These are phyloP conservation scores for Astrothelium subdiscretum DNA, from an alignment of 495 filamentous ascomycete species.

Conservation along the genomic window DNA sequence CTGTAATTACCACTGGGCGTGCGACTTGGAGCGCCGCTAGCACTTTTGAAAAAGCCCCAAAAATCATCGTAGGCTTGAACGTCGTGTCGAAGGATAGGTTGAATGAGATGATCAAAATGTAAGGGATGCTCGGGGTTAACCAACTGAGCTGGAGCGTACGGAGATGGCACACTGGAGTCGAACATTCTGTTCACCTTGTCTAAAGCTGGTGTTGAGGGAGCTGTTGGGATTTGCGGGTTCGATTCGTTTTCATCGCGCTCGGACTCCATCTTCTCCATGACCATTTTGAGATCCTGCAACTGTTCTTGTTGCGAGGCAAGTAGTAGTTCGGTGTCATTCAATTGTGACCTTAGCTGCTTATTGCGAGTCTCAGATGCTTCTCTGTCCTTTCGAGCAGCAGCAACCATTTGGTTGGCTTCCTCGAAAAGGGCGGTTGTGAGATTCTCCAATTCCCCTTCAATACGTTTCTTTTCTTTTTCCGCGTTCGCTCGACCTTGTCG, in stretches of 20 bases:
- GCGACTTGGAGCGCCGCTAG: slow-evolving; percentile 49
- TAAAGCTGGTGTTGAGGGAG: slow-evolving; percentile 53
- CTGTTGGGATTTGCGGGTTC: slow-evolving; percentile 46
- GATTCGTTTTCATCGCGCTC: slow-evolving; percentile 56
- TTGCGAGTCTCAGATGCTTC: slow-evolving; percentile 61
- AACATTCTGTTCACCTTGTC: slow-evolving; percentile 34
- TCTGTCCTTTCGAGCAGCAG: slow-evolving; percentile 58
- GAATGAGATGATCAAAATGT: slow-evolving; percentile 70
- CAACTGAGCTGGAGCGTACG: slow-evolving; percentile 38
- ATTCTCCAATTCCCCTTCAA: slow-evolving; percentile 76
- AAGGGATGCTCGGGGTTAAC: slow-evolving; percentile 69
- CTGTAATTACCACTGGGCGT: slow-evolving; percentile 59
- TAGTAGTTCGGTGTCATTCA: slow-evolving; percentile 76
- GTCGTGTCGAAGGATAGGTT: slow-evolving; percentile 73
- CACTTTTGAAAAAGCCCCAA: slow-evolving; percentile 56
- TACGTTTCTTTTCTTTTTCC: slow-evolving; percentile 61
- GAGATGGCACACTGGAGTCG: slow-evolving; percentile 34
- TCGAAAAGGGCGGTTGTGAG: slow-evolving; percentile 85
- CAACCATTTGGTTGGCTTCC: slow-evolving; percentile 97
- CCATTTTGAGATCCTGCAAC: slow-evolving; percentile 74
- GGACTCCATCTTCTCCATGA: slow-evolving; percentile 71
- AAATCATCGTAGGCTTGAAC: slow-evolving; percentile 76
- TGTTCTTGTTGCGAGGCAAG: slow-evolving; percentile 87
- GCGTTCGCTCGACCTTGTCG: slow-evolving; percentile 41
- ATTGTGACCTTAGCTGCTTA: slow-evolving; percentile 63